Conservation (phyloP, 148 eudicot species). For the Oxyria digyna region DNA sequence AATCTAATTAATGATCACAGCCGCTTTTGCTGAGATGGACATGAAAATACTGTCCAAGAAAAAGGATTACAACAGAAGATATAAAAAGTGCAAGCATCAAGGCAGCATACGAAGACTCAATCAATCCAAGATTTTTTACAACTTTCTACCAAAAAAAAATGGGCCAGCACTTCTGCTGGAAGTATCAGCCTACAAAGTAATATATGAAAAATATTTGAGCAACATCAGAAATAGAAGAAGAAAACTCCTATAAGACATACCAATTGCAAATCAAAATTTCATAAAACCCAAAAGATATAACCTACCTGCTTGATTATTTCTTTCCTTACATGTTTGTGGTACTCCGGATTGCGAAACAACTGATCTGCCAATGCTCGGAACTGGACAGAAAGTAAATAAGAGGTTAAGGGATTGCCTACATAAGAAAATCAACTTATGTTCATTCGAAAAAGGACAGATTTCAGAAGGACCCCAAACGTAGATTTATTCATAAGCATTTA, state of each 20-base stretch:
- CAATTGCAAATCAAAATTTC: constrained; percentile 1
- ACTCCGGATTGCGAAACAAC: constrained; percentile 53
- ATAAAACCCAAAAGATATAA: constrained; percentile 4
- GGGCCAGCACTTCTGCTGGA: too few relatives aligned
- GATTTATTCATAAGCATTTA: too few relatives aligned
- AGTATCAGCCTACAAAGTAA: not conserved
- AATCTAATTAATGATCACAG: not conserved
- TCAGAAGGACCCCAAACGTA: too few relatives aligned
- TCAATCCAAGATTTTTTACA: not conserved
- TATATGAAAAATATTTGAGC: not conserved
- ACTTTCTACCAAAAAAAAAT: not conserved
- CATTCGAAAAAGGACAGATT: too few relatives aligned
- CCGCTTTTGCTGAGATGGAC: not conserved
- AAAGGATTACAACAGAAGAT: not conserved
- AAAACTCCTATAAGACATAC: not conserved
- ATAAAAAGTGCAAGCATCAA: not conserved
- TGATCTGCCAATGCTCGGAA: constrained; percentile 84
- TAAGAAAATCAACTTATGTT: too few relatives aligned
- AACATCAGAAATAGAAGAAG: not conserved
- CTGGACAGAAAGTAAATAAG: constrained; percentile 19
- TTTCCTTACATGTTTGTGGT: constrained; percentile 66
- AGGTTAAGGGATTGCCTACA: not conserved
- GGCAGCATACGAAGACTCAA: not conserved
- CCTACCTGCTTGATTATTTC: constrained; percentile 55
- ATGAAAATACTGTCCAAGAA: not conserved